Percentiles rank a stretch among this genome's conserved stretches.
These are phyloP conservation scores for Pisolithus orientalis DNA, from an alignment of 768 basidiomycete species.

Conservation along the genomic window DNA sequence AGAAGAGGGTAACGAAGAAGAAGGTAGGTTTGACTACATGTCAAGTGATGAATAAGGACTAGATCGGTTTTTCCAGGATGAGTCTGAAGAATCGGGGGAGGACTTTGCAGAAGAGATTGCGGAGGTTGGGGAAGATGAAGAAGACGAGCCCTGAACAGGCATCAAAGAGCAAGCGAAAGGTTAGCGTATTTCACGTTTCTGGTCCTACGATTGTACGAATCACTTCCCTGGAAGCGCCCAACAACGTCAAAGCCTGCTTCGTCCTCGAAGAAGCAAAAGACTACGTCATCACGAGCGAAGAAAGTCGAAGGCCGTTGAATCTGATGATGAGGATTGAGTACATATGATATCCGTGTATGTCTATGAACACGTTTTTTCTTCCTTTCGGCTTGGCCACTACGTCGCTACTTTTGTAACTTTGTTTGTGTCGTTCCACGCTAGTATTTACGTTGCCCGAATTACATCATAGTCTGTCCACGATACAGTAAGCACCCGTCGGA, in stretches of 20 bases:
- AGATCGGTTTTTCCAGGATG: constrained; percentile 12
- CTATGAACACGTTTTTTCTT: background rate
- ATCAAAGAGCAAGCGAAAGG: constrained; percentile 66
- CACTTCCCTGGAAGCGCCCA: constrained; percentile 29
- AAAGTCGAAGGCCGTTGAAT: constrained; percentile 45
- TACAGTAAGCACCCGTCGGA: too few species aligned
- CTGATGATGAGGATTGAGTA: constrained; percentile 30
- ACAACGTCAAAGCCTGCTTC: constrained; percentile 40
- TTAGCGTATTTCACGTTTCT: constrained; percentile 16
- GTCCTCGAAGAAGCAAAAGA: constrained; percentile 33
- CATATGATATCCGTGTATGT: background rate
- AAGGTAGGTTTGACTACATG: constrained; percentile 21
- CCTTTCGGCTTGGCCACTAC: background rate
- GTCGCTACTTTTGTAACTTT: too few species aligned
- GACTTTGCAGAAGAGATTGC: constrained; percentile 41
- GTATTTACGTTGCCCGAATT: too few species aligned
- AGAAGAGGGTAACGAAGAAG: constrained; percentile 30
- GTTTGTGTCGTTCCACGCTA: too few species aligned
- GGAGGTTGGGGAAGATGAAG: constrained; percentile 42
- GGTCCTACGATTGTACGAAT: constrained; percentile 2
- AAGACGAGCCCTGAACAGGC: constrained; percentile 33
- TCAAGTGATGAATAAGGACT: background rate
- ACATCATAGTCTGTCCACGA: too few species aligned
- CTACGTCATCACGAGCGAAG: constrained; percentile 24
- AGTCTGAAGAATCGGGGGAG: constrained; percentile 39